phyloP scores from a whole-genome alignment of 2,329 filamentous ascomycete species.

The Blumeriella jaapii region DNA sequence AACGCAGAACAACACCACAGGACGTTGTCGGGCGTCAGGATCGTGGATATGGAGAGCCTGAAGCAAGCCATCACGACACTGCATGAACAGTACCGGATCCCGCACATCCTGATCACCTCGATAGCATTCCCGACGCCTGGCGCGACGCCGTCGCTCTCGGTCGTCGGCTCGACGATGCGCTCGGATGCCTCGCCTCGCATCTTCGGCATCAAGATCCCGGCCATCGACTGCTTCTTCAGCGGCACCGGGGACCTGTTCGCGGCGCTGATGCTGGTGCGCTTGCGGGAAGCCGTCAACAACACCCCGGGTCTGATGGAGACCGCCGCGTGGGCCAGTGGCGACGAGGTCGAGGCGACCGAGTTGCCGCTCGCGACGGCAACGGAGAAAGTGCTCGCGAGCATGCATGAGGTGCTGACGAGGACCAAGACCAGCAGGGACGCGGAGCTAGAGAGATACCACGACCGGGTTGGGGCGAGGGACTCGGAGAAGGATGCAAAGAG shows the following conservation, averaged over 20 bases:
- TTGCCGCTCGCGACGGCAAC: constrained; percentile 74
- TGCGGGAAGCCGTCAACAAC: constrained; percentile 66
- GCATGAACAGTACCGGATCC: constrained; percentile 64
- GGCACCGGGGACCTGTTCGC: constrained; percentile 99
- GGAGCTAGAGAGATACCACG: constrained; percentile 44
- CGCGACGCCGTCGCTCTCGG: constrained; percentile 45
- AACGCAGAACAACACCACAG: too few species aligned
- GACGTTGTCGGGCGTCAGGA: constrained; percentile 73
- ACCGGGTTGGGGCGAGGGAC: constrained; percentile 32
- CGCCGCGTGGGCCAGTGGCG: constrained; percentile 64
- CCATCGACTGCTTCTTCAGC: constrained; percentile 86
- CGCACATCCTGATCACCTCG: constrained; percentile 88
- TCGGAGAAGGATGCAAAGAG: constrained; percentile 30
- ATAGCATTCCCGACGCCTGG: constrained; percentile 51
- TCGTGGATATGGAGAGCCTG: constrained; percentile 63
- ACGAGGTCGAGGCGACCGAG: constrained; percentile 55
- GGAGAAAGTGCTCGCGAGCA: constrained; percentile 81
- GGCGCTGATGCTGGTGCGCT: constrained; percentile 73
- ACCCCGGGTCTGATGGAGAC: constrained; percentile 37
- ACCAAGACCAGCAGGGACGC: constrained; percentile 55
- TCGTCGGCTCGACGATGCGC: constrained; percentile 68
- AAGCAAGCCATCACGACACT: constrained; percentile 63
- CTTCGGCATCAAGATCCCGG: constrained; percentile 79
- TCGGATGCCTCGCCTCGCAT: constrained; percentile 57
- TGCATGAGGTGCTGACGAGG: constrained; percentile 71